Percentiles rank a stretch among this genome's conserved stretches.
Conservation (phyloP, 805 yeast genomes). For the Schwanniomyces pseudopolymorphus region DNA sequence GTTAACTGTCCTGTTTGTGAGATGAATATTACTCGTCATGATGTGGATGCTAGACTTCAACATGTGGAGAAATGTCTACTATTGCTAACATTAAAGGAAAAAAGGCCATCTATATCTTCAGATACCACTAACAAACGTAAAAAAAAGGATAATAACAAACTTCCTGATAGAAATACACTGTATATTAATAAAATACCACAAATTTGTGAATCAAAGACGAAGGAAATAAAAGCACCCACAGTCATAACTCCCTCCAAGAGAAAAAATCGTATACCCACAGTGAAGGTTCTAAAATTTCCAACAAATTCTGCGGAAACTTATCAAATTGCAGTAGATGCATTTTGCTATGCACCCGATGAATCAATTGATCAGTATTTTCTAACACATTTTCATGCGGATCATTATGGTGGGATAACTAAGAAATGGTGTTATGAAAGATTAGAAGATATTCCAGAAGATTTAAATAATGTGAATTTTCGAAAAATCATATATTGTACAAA, state of each 20-base stretch:
- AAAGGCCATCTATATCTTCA: conserved; percentile 30
- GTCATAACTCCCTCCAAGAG: conserved; percentile 2
- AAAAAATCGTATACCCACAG: conserved; percentile 47
- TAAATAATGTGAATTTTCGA: conserved; percentile 26
- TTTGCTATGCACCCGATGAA: conserved; percentile 48
- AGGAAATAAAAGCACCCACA: conserved; percentile 13
- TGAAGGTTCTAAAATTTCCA: conserved; percentile 51
- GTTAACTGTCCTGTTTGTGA: conserved; percentile 56
- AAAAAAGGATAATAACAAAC: conserved; percentile 1
- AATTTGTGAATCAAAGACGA: background rate
- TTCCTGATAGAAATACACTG: conserved; percentile 12
- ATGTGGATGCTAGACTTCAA: conserved; percentile 42
- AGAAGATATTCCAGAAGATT: conserved; percentile 21
- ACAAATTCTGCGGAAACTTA: conserved; percentile 17
- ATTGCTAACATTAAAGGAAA: conserved; percentile 26
- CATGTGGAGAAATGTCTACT: conserved; percentile 59
- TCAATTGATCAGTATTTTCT: conserved; percentile 55
- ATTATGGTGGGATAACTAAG: conserved; percentile 82
- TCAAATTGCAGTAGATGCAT: conserved; percentile 65
- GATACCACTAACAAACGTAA: conserved; percentile 26
- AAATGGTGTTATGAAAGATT: conserved; percentile 58
- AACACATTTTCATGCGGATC: conserved; percentile 92
- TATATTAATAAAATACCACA: conserved; percentile 9
- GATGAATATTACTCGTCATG: conserved; percentile 34
- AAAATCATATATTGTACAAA: conserved; percentile 73